Base-by-base conservation (phyloP, 306 rosid genomes). In the Glycine soja region DNA sequence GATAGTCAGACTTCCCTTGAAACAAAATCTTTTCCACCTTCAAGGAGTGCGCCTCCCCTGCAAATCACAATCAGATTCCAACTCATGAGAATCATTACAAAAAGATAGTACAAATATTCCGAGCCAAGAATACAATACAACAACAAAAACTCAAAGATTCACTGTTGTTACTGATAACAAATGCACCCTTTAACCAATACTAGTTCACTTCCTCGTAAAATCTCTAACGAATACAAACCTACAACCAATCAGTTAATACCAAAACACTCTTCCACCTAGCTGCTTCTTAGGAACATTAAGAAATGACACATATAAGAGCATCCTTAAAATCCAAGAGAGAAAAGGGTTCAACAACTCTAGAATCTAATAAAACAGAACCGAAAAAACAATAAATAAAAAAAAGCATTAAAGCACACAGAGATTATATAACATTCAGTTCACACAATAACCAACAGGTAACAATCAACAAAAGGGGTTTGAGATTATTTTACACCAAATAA, bases 41-140 rank as follows among this genome's bases (percentile, higher is more conserved):
- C 91, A 96, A 93, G 72, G 99, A 96, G 84, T 96, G 99, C 4
- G 99, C 99, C 89, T 96, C 99, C 57, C 99, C 99, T 96, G 87
- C 81, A 84, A 57, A 82, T 76, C 5, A 74, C 48, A 79, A 69
- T 61, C 51, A 77, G 18, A 50, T 57, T 79, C 72, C 81, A 72
- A 50, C 53, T 50, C 77, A 66, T 19, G 46, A 38, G 14, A 56
- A 24, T 2, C 36, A 40, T 18, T 63, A 50, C 51, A 46, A 46
- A 52, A 75, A 76, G 51, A 65, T 9, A 68, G 16, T 6, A 15
- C 65, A 64, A 24, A 10, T 24, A 36, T 24, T 62, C 18, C 13
- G 3, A 18, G 64, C 13, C 3, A 57, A 19, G 2, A 57, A 6
- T 19, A 16, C 59, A 14, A 53, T 0, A 42, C 8, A 40, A 19